A percentile compares a stretch with the other conserved stretches of the same genome.
Conservation (phyloP, 768 basidiomycete species). For the Cubamyces sp. region DNA sequence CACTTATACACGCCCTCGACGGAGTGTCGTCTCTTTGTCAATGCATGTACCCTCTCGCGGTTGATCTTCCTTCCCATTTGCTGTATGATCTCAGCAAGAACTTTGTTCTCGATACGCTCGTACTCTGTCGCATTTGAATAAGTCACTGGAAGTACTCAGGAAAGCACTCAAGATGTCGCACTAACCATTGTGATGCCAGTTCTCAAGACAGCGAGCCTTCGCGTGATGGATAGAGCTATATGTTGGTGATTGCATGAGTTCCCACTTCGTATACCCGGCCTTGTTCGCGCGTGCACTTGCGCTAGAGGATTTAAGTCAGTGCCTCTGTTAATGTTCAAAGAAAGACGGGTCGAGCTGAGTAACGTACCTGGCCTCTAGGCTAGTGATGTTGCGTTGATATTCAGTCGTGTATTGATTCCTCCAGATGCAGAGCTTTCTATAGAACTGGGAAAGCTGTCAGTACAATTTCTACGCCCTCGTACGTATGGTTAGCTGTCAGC, state of each 20-base stretch:
- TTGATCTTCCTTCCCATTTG: slow-evolving; percentile 34
- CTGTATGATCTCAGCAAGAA: slow-evolving; percentile 38
- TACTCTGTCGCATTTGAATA: slow-evolving; percentile 36
- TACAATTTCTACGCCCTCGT: neutral
- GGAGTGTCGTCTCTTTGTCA: slow-evolving; percentile 33
- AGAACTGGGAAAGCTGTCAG: neutral
- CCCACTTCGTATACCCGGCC: slow-evolving; percentile 47
- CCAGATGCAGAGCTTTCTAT: slow-evolving; percentile 18
- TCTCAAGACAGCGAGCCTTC: slow-evolving; percentile 46
- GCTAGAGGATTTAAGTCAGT: slow-evolving; percentile 34
- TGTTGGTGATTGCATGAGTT: slow-evolving; percentile 45
- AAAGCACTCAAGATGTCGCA: slow-evolving; percentile 11
- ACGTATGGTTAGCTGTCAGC: neutral
- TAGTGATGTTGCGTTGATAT: no score
- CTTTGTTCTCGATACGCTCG: slow-evolving; percentile 15
- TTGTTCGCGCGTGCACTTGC: slow-evolving; percentile 37
- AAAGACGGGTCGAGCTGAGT: neutral
- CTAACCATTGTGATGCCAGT: slow-evolving; percentile 42
- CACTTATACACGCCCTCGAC: slow-evolving; percentile 47
- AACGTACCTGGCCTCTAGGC: slow-evolving; percentile 15
- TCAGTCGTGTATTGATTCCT: neutral
- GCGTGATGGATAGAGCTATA: slow-evolving; percentile 45
- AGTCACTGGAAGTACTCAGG: neutral
- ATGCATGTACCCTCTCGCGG: slow-evolving; percentile 31
- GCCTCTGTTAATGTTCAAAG: neutral